A percentile compares a stretch with the other conserved stretches of the same genome.
phyloP scores from a whole-genome alignment of 495 filamentous ascomycete species.

The Aspergillus nidulans region DNA sequence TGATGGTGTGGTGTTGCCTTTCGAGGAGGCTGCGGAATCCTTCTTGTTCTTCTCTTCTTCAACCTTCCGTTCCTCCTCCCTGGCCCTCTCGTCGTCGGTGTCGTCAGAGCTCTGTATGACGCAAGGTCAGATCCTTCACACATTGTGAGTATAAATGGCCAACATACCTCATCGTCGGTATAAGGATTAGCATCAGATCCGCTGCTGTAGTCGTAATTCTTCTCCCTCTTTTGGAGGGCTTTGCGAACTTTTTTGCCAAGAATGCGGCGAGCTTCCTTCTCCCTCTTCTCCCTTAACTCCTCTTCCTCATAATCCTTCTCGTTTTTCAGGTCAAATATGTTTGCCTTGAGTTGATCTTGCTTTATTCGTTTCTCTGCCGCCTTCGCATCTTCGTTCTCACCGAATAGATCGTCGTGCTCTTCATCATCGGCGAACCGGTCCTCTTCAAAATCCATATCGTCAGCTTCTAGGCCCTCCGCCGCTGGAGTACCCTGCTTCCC shows the following conservation, averaged over 20 bases:
- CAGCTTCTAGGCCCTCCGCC: slow-evolving; percentile 52
- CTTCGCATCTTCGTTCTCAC: slow-evolving; percentile 82
- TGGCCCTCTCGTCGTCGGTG: slow-evolving; percentile 47
- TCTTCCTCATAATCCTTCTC: slow-evolving; percentile 83
- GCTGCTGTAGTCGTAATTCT: slow-evolving; percentile 76
- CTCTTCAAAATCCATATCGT: slow-evolving; percentile 59
- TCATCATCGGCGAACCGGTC: slow-evolving; percentile 84
- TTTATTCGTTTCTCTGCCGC: slow-evolving; percentile 82
- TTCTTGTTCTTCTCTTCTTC: slow-evolving; percentile 57
- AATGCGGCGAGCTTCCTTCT: slow-evolving; percentile 61
- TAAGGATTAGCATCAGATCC: slow-evolving; percentile 75
- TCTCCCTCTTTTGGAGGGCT: slow-evolving; percentile 75
- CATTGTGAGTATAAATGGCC: not conserved
- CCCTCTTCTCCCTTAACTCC: slow-evolving; percentile 63
- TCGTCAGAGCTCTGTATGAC: slow-evolving; percentile 38
- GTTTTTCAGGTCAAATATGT: slow-evolving; percentile 78
- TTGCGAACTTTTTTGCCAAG: slow-evolving; percentile 74
- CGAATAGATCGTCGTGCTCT: slow-evolving; percentile 73
- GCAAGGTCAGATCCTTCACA: not conserved
- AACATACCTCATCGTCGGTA: slow-evolving; percentile 47
- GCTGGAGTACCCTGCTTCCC: slow-evolving; percentile 33
- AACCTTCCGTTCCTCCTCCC: slow-evolving; percentile 69
- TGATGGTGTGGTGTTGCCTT: slow-evolving; percentile 72
- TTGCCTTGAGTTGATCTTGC: slow-evolving; percentile 80
- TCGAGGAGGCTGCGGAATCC: slow-evolving; percentile 57